phyloP scores from a whole-genome alignment of 331 rosid species.

The Dryas integrifolia region DNA sequence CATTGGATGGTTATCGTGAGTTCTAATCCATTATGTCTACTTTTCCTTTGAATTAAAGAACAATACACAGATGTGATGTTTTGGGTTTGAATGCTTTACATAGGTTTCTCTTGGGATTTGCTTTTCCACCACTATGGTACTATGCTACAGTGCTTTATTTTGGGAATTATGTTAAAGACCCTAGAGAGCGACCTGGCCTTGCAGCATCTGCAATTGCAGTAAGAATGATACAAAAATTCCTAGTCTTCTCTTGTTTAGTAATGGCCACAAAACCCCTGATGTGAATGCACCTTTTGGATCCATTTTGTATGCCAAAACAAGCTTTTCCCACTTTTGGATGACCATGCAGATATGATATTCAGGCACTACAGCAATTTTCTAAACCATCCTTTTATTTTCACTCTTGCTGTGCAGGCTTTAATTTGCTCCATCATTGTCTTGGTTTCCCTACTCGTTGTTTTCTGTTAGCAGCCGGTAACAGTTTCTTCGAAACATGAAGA shows the following conservation, averaged over 20 bases:
- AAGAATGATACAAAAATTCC: background rate
- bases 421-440: slow-evolving; percentile 28
- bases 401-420: slow-evolving; percentile 34
- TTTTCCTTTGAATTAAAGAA: background rate
- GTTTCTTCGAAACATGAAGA: background rate
- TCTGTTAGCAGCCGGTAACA: slow-evolving; percentile 12
- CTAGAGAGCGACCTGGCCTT: slow-evolving; percentile 38
- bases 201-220: slow-evolving; percentile 45
- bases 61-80: background rate
- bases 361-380: no score
- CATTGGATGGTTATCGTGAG: slow-evolving; percentile 43
- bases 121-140: slow-evolving; percentile 41
- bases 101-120: slow-evolving; percentile 43
- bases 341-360: no score
- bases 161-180: slow-evolving; percentile 30
- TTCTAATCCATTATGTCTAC: slow-evolving; percentile 2
- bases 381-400: background rate
- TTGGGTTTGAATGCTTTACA: background rate
- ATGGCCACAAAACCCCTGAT: no score
- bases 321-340: no score
- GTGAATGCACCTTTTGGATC: no score
- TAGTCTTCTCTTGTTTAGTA: background rate
- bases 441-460: slow-evolving; percentile 25
- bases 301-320: no score
- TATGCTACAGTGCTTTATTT: slow-evolving; percentile 35